Base-by-base conservation (phyloP, 768 basidiomycete genomes). In the Rhodotorula kratochvilovae region DNA sequence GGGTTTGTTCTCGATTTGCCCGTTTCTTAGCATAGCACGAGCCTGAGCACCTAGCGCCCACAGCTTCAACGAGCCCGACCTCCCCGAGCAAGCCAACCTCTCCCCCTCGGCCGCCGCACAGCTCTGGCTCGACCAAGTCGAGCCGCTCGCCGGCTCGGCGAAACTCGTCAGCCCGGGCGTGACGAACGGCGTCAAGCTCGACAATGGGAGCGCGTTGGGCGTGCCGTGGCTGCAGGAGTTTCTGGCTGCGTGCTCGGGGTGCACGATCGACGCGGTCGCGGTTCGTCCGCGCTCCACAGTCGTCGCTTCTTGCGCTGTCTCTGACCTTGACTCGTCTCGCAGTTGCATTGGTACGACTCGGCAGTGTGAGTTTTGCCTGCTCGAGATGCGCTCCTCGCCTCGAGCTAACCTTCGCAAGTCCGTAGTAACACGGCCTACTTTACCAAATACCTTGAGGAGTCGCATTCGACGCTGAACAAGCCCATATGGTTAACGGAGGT, bases 1-100 rank as follows among this genome's bases (percentile, higher is more conserved):
- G 70, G 70, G 65, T 58, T 12, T 5, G 61, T 12, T 23, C 19
- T 25, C n/a, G n/a, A n/a, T n/a, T n/a, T n/a, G n/a, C n/a, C n/a
- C n/a, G n/a, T n/a, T n/a, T n/a, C n/a, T n/a, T n/a, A n/a, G n/a
- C n/a, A n/a, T n/a, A n/a, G n/a, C n/a, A 27, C 31, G 29, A 43
- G 12, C 16, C 23, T 50, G 7, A 3, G 8, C 39, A 39, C 39
- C 25, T 25, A 0, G 15, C 31, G 25, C 31, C 0, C 1, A 6
- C 48, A 70, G 68, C 11, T 59, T 70, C 48, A 66, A 71, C 54
- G 70, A 71, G 48, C 70, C 70, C 3, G 70, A 71, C 31, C 54
- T 71, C 11, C 54, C 27, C 8, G 56, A 57, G 27, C 64, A 71
- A 17, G 64, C 70, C 1, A 58, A 71, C 55, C 29, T 71, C 17